Evolutionary conservation across 306 rosid species (phyloP).

Genomic region (Oemleria cerasiformis): DNA sequence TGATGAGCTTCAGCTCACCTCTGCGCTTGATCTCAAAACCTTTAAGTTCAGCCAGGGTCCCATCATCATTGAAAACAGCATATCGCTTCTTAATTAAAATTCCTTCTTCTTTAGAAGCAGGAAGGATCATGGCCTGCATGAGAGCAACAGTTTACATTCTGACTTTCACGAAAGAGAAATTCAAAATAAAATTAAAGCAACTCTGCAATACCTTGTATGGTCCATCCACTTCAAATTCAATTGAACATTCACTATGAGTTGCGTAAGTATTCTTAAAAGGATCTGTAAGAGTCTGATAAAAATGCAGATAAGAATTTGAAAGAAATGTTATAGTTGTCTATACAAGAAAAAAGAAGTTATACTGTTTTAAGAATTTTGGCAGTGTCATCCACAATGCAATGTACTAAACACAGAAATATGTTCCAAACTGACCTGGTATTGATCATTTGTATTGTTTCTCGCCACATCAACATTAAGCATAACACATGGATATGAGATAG

Average conservation of each 20-base stretch:
- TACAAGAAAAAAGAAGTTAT: conserved; percentile 23
- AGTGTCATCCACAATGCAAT: conserved; percentile 17
- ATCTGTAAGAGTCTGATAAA: conserved; percentile 73
- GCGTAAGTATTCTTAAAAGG: conserved; percentile 59
- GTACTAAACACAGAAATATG: conserved; percentile 15
- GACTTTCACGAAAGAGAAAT: conserved; percentile 9
- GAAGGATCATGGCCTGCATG: conserved; percentile 92
- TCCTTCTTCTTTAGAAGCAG: conserved; percentile 99
- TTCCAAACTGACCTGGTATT: conserved; percentile 80
- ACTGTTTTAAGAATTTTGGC: conserved; percentile 11
- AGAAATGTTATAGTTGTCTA: conserved; percentile 15
- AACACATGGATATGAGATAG: conserved; percentile 99
- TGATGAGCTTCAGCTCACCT: conserved; percentile 98
- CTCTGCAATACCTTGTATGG: conserved; percentile 80
- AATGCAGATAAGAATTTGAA: conserved; percentile 30
- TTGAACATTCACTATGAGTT: conserved; percentile 92
- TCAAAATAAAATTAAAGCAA: conserved; percentile 11
- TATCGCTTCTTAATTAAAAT: conserved; percentile 94
- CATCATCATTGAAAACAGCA: conserved; percentile 97
- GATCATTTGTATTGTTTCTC: conserved; percentile 92
- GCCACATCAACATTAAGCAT: conserved; percentile 99
- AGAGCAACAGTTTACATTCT: conserved; percentile 11
- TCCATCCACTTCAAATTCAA: conserved; percentile 99
- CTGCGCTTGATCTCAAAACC: conserved; percentile 99
- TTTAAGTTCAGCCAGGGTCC: conserved; percentile 95